A percentile compares a stretch with the other conserved stretches of the same genome.
Conservation (phyloP, 257 asterid genomes). For the Perilla frutescens region DNA sequence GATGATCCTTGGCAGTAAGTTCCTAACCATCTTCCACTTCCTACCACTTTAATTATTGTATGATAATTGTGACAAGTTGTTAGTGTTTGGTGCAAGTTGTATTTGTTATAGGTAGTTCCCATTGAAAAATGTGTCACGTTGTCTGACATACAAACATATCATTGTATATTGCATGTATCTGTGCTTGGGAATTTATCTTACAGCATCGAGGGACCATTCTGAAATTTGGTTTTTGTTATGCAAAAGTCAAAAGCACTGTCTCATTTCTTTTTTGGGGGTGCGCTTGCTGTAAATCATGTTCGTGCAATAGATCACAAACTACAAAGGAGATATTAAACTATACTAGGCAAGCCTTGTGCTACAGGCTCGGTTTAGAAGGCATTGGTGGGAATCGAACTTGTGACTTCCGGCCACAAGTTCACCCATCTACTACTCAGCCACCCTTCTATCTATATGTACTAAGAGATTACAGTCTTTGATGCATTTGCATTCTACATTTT, state of each 20-base stretch:
- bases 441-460: too few species aligned
- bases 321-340: not conserved
- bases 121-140: too few species aligned
- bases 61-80: not conserved
- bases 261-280: too few species aligned
- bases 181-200: too few species aligned
- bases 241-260: too few species aligned
- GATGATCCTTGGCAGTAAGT: constrained; percentile 99
- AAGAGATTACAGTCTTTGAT: not conserved
- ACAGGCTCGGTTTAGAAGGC: not conserved
- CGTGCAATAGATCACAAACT: not conserved
- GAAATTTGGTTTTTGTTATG: not conserved
- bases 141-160: too few species aligned
- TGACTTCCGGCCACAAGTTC: not conserved
- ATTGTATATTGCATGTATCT: too few species aligned
- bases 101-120: not conserved
- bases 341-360: not conserved
- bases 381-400: not conserved
- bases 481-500: not conserved
- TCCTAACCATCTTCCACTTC: constrained; percentile 8
- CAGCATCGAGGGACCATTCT: too few species aligned
- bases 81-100: not conserved
- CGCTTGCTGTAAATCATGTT: too few species aligned
- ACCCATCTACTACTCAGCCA: not conserved
- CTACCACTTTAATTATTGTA: not conserved